Evolutionary conservation across 805 yeast species (phyloP), one percentile per base, ranked within the genome.

Genomic region (Metschnikowia colocasiae): DNA sequence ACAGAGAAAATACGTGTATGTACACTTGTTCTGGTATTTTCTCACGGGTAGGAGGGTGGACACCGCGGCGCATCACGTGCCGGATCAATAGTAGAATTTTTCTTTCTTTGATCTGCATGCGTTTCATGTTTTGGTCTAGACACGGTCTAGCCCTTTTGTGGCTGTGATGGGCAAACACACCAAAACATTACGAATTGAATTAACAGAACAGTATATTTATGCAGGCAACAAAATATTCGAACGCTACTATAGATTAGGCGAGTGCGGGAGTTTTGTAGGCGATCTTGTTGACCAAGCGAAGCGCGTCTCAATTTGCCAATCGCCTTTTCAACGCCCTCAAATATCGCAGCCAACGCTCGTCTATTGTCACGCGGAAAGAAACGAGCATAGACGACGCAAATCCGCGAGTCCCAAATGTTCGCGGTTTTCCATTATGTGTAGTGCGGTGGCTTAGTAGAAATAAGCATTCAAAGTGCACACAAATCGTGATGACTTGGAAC

Each of bases 41-140:
- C 46, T 38, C 46, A 23, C 46, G 27, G 50, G 32, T 43, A 44
- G 50, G 43, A 47, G 46, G 48, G 34, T 47, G 50, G 53, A 47
- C 50, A 41, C 50, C 53, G 53, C 50, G 53, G 30, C 38, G 23
- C 32, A 18, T 41, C 45, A 41, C 45, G 45, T 41, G 45, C 38
- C 36, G 36, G 29, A 40, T 40, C 43, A 40, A 40, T 40, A 31
- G 43, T 40, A 29, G 29, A 40, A 40, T 22, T 40, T 40, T 40
- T 40, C 32, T 29, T 39, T 31, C 22, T 23, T 23, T 31, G 35
- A 40, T 30, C 30, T 31, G 36, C 43, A 15, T 30, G 43, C 43
- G 43, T 40, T 40, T 40, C 43, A 40, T 23, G 27, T 15, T 31
- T 32, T 30, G 36, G 25, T 39, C 34, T 19, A 15, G 42, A 38